Evolutionary conservation across 2,329 filamentous ascomycete genomes (phyloP), one percentile per base, ranked within the genome.

Genomic region (Aspergillus aculeatus): DNA sequence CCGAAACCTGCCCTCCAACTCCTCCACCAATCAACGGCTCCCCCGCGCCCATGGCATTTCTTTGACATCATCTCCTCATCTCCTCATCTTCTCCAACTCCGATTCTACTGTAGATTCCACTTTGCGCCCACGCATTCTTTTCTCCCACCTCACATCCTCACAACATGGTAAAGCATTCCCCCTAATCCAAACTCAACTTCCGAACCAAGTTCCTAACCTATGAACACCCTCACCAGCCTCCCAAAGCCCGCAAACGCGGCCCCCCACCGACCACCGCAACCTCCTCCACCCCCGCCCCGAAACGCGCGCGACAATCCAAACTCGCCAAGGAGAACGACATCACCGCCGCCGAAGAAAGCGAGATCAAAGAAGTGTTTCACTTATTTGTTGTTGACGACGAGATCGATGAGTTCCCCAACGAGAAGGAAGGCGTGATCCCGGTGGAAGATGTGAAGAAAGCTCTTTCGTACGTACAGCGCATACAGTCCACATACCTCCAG

Each of bases 291-390:
- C 56, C 69, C 32, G 64, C 73, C n/a, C 69, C 71, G 11, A 77
- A 73, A 63, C 75, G 73, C 66, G 62, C 70, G 57, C 89, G 90
- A 63, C 87, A 86, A 70, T 96, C 93, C 60, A 96, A 92, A 75
- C 90, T 97, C 68, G 94, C 94, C 31, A 94, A 93, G 78, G 92
- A 96, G 72, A 88, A 97, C 83, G 89, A 92, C 75, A 86, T 98
- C 71, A 89, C 86, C 14, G 89, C 88, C 47, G 86, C 89, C 64
- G 89, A 97, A 77, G 94, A 98, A 78, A 84, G 85, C 67, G 92
- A 97, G 78, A 96, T 99, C 72, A 88, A 86, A 69, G 93, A 97
- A 76, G 93, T 93, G 14, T 98, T 95, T 75, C 82, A 85, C 23
- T 83, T 98, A 7, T 99, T 98, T 74, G 32, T 16, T 14, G 32